These are phyloP conservation scores for Chlamydomonas schloesseri DNA, from an alignment of 139 green algal genomes.

Conservation along the genomic window DNA sequence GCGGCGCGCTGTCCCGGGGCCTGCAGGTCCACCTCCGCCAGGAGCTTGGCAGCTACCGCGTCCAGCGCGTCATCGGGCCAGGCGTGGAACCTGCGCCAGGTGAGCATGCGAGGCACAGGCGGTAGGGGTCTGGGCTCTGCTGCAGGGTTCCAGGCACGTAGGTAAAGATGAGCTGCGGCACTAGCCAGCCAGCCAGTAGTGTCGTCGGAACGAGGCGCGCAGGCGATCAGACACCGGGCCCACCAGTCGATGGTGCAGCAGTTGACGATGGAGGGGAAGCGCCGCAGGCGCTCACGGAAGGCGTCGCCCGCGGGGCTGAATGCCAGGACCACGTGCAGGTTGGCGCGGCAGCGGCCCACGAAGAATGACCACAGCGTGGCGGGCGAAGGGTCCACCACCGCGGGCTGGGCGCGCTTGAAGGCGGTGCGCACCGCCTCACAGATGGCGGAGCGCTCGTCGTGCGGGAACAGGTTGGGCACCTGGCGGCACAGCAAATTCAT, in stretches of 20 bases:
- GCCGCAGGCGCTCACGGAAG: slow-evolving; percentile 66
- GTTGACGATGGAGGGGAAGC: slow-evolving; percentile 75
- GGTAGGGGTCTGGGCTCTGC: neutral
- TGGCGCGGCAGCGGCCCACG: slow-evolving; percentile 60
- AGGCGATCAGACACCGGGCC: too few relatives aligned
- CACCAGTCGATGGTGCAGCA: slow-evolving; percentile 74
- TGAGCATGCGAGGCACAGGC: neutral
- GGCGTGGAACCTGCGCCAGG: slow-evolving; percentile 55
- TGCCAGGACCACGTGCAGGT: slow-evolving; percentile 80
- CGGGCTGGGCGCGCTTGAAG: neutral
- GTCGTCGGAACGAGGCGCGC: too few relatives aligned
- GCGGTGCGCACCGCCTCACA: slow-evolving; percentile 57
- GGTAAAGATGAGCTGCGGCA: too few relatives aligned
- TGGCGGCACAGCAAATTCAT: slow-evolving; percentile 22
- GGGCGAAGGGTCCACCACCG: neutral
- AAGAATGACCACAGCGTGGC: slow-evolving; percentile 69
- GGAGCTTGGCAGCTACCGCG: slow-evolving; percentile 69
- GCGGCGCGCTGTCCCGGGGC: neutral
- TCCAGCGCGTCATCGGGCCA: slow-evolving; percentile 67
- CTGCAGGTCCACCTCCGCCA: slow-evolving; percentile 50
- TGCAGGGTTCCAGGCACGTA: too few relatives aligned
- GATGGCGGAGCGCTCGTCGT: slow-evolving; percentile 77
- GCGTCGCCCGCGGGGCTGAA: slow-evolving; percentile 70
- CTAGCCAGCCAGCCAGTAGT: too few relatives aligned
- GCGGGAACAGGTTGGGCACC: slow-evolving; percentile 82